Percentiles rank a stretch among this genome's conserved stretches.
phyloP scores from a whole-genome alignment of 768 basidiomycete genomes.

The Leucosporidium creatinivorum region DNA sequence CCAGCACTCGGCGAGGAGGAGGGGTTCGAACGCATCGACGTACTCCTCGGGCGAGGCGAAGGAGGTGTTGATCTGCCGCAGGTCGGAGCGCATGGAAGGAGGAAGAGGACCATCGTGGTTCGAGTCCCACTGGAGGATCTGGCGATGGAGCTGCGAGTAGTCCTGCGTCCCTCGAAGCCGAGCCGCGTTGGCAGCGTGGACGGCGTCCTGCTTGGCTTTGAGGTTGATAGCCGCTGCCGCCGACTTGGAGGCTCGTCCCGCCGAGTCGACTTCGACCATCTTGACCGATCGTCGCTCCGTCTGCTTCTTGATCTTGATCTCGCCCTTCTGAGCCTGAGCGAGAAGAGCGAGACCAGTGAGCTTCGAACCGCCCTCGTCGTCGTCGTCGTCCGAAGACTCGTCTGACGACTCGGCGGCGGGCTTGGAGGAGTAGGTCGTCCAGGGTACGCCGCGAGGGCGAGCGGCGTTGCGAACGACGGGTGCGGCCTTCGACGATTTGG shows the following conservation, averaged over 20 bases:
- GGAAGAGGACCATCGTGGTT: conserved; percentile 58
- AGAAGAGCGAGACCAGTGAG: conserved; percentile 33
- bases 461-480: background rate
- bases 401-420: conserved; percentile 12
- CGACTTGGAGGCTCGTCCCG: background rate
- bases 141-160: conserved; percentile 65
- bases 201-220: conserved; percentile 13
- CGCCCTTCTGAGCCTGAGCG: conserved; percentile 40
- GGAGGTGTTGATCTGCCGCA: conserved; percentile 36
- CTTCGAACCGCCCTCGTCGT: conserved; percentile 38
- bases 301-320: conserved; percentile 35
- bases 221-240: background rate
- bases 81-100: conserved; percentile 46
- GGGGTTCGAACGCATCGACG: conserved; percentile 67
- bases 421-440: conserved; percentile 31
- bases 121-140: conserved; percentile 80
- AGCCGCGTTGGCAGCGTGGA: conserved; percentile 26
- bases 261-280: conserved; percentile 47
- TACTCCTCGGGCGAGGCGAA: conserved; percentile 61
- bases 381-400: conserved; percentile 19
- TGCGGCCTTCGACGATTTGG: background rate
- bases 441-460: conserved; percentile 27
- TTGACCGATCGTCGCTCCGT: conserved; percentile 53
- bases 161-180: conserved; percentile 74
- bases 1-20: conserved; percentile 85